These are phyloP conservation scores for Emmonsia crescens DNA, from an alignment of 2,329 filamentous ascomycete species.

Conservation along the genomic window DNA sequence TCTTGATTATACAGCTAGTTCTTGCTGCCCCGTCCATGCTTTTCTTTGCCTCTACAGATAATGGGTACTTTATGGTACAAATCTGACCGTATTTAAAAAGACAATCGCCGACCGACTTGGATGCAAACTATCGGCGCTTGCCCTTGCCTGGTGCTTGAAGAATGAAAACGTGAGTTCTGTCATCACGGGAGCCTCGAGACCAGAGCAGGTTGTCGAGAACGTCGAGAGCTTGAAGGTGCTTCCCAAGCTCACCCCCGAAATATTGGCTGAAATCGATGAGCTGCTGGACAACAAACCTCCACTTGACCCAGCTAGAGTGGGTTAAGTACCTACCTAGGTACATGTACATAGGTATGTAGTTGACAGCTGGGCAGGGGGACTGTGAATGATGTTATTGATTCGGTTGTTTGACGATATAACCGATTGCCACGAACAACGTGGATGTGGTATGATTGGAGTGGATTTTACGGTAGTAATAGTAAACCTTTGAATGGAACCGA, in stretches of 20 bases:
- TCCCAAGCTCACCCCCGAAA: conserved; percentile 33
- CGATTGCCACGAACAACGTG: no score
- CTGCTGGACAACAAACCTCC: conserved; percentile 23
- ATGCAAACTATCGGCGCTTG: conserved; percentile 47
- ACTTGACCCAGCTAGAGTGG: conserved; percentile 15
- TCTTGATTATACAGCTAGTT: background rate
- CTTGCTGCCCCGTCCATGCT: background rate
- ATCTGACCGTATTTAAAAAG: conserved; percentile 30
- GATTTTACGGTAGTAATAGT: no score
- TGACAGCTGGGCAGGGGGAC: no score
- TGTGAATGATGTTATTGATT: no score
- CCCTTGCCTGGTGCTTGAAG: conserved; percentile 50
- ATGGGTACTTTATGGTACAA: conserved; percentile 2
- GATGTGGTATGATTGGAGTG: no score
- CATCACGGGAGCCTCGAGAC: conserved; percentile 34
- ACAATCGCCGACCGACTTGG: conserved; percentile 55
- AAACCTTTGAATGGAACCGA: no score
- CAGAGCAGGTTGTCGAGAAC: conserved; percentile 36
- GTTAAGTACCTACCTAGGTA: background rate
- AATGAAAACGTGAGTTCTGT: conserved; percentile 44
- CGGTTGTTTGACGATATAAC: no score
- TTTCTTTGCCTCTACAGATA: background rate
- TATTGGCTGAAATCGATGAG: conserved; percentile 38
- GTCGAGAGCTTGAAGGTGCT: conserved; percentile 36
- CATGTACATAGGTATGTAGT: no score